These are phyloP conservation scores for Podila clonocystis DNA, from an alignment of 192 early-diverging fungal species.

Conservation along the genomic window DNA sequence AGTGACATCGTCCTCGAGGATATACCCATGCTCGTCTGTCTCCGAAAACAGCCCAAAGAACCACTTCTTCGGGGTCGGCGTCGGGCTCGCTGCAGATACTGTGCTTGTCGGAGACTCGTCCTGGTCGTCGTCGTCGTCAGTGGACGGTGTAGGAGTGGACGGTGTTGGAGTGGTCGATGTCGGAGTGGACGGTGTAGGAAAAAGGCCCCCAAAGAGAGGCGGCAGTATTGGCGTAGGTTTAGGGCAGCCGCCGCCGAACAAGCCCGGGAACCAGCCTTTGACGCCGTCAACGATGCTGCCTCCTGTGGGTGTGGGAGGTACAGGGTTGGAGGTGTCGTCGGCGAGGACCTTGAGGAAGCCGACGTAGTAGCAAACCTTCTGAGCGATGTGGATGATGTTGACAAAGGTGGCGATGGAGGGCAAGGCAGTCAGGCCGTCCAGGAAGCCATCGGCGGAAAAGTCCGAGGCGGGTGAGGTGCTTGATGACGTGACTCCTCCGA, in stretches of 20 bases:
- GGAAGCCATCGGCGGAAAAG: slow-evolving; percentile 4
- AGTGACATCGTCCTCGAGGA: background rate
- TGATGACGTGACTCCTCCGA: background rate
- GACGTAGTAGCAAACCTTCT: slow-evolving; percentile 1
- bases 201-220: too few species aligned
- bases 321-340: background rate
- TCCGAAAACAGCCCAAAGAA: too few species aligned
- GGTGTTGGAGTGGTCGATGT: too few species aligned
- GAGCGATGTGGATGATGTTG: background rate
- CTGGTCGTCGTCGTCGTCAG: too few species aligned
- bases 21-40: background rate
- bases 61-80: too few species aligned
- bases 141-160: too few species aligned
- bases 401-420: background rate
- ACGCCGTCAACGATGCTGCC: background rate
- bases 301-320: background rate
- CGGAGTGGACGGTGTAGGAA: too few species aligned
- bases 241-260: background rate
- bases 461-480: background rate
- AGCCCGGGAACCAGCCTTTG: background rate
- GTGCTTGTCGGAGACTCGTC: too few species aligned
- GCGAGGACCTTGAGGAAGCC: background rate
- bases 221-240: too few species aligned
- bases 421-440: background rate
- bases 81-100: too few species aligned